Evolutionary conservation across 257 asterid genomes (phyloP).

Genomic region (Paulownia fortunei): DNA sequence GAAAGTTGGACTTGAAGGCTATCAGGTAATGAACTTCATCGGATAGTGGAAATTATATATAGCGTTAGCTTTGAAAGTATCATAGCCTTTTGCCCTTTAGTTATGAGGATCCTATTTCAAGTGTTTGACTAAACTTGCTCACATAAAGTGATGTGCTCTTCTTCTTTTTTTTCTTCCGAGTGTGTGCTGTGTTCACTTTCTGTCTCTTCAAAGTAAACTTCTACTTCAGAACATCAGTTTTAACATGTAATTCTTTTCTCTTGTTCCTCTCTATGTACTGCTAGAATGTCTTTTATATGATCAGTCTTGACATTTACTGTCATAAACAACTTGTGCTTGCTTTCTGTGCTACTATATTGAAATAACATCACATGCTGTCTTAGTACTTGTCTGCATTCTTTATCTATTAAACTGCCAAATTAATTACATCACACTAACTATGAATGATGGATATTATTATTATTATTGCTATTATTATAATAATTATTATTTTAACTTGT

Average conservation of each 20-base stretch:
- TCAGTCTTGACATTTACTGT: too few species aligned
- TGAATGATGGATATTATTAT: too few species aligned
- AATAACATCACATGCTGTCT: too few species aligned
- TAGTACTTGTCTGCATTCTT: too few species aligned
- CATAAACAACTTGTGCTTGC: too few species aligned
- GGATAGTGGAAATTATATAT: background rate
- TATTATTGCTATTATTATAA: too few species aligned
- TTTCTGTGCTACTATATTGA: too few species aligned
- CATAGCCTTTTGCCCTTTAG: background rate
- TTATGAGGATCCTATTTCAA: background rate
- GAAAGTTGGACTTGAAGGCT: conserved; percentile 82
- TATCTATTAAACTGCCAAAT: too few species aligned
- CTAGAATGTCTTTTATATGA: too few species aligned
- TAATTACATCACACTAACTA: too few species aligned
- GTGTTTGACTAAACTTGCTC: background rate
- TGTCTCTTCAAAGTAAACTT: background rate
- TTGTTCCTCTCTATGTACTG: too few species aligned
- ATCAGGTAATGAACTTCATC: conserved; percentile 59
- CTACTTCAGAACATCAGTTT: background rate
- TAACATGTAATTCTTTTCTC: background rate
- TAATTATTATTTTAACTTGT: too few species aligned
- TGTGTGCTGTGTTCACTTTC: background rate
- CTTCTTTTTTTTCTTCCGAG: background rate
- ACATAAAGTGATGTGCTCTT: background rate
- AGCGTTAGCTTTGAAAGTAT: background rate